These are phyloP conservation scores for Barnettozyma vustinii DNA, from an alignment of 805 yeast genomes.

Conservation along the genomic window DNA sequence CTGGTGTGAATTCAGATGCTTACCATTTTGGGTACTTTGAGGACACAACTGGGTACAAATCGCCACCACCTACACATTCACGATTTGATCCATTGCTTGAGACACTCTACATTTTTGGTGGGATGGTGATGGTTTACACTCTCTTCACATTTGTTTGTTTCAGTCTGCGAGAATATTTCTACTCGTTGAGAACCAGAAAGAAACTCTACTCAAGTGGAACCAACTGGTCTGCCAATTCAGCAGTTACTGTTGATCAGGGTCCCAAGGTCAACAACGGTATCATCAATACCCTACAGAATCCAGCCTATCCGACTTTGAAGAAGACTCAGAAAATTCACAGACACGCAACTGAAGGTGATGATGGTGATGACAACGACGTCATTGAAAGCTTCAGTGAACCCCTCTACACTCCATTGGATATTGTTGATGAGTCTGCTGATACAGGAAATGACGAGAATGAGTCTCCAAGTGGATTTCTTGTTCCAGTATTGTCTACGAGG, in stretches of 20 bases:
- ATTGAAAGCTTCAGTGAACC: neutral
- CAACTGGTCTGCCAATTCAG: slow-evolving; percentile 16
- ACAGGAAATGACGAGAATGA: neutral
- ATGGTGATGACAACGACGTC: neutral
- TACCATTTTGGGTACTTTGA: slow-evolving; percentile 27
- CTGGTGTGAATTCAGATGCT: slow-evolving; percentile 24
- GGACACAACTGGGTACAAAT: slow-evolving; percentile 16
- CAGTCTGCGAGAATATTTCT: slow-evolving; percentile 26
- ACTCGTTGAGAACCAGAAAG: slow-evolving; percentile 17
- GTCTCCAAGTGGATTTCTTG: neutral
- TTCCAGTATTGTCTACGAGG: neutral
- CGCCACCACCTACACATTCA: slow-evolving; percentile 8
- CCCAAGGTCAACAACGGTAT: neutral
- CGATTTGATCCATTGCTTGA: slow-evolving; percentile 22
- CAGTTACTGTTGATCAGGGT: slow-evolving; percentile 2
- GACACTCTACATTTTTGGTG: slow-evolving; percentile 22
- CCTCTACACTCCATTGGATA: slow-evolving; percentile 6
- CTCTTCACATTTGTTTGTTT: slow-evolving; percentile 20
- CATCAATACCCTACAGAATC: slow-evolving; percentile 7
- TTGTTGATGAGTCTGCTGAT: slow-evolving; percentile 9
- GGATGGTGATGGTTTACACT: slow-evolving; percentile 13
- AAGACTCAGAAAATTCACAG: neutral
- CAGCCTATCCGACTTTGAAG: slow-evolving; percentile 18
- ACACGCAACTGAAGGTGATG: neutral
- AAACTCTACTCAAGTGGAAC: slow-evolving; percentile 17